These are phyloP conservation scores for Raphanus sativus DNA, from an alignment of 345 rosid species.

Conservation along the genomic window DNA sequence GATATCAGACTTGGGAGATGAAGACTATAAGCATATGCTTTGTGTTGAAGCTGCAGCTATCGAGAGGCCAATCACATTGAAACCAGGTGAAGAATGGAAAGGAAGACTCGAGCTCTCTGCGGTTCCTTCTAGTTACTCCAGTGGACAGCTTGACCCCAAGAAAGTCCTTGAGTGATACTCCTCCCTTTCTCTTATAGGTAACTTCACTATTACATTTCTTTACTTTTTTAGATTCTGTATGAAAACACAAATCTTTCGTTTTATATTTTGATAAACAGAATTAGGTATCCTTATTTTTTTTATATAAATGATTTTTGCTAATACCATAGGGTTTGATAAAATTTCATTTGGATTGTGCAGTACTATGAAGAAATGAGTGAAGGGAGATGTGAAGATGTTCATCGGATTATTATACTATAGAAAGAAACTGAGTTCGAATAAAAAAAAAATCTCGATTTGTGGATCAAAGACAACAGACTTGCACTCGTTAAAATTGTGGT, in stretches of 20 bases:
- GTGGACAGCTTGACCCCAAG: slow-evolving; percentile 96
- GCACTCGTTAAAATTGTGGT: slow-evolving; percentile 1
- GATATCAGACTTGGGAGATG: slow-evolving; percentile 88
- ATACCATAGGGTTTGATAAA: background rate
- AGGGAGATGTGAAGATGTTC: slow-evolving; percentile 22
- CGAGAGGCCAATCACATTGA: slow-evolving; percentile 78
- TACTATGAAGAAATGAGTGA: slow-evolving; percentile 8
- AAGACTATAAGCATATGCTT: slow-evolving; percentile 92
- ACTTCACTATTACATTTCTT: background rate
- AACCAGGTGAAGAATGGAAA: slow-evolving; percentile 95
- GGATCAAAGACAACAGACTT: slow-evolving; percentile 11
- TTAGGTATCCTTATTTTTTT: background rate
- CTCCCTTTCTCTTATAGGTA: slow-evolving; percentile 20
- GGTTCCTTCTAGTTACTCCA: slow-evolving; percentile 91
- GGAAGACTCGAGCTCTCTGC: slow-evolving; percentile 88
- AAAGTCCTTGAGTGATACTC: slow-evolving; percentile 53
- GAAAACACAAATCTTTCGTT: no score
- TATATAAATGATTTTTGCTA: background rate
- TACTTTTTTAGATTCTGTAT: slow-evolving; percentile 11
- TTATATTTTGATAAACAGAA: no score
- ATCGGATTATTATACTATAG: slow-evolving; percentile 6
- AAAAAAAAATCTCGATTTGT: slow-evolving; percentile 3
- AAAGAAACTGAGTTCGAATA: slow-evolving; percentile 30
- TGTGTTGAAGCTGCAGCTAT: slow-evolving; percentile 90
- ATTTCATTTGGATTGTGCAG: slow-evolving; percentile 21